Base-by-base conservation (phyloP, 345 rosid species). In the Eucalyptus curtisii region DNA sequence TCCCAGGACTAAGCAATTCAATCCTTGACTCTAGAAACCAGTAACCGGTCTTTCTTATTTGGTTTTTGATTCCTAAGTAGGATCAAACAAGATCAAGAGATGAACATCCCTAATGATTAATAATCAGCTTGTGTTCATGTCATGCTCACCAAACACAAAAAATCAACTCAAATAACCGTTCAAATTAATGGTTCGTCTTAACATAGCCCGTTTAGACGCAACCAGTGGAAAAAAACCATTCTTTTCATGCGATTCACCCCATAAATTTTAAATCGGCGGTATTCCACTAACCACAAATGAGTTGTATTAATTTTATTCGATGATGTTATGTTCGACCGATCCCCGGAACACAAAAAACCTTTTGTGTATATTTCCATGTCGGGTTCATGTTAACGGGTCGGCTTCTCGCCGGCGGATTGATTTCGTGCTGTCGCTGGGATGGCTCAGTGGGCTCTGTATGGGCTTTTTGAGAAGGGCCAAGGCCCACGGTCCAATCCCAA, bases 21-120 rank as follows among this genome's bases (percentile, higher is more conserved):
- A 1, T 17, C 57, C 4, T 52, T 19, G 10, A 52, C 57, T 52
- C 10, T 52, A 52, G 25, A 52, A 52, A 52, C 57, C 2, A 52
- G 57, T 52, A 52, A 52, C 5, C 5, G 1, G 1, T 52, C 25
- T 52, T 52, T 52, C 25, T 52, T 0, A 0, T 19, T 19, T 20
- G 57, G 57, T 52, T 52, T 52, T 52, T 2, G 25, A 52, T 20
- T 52, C 57, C 25, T 52, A 20, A 52, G 10, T 52, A 7, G 57
- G 25, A 52, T 52, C 7, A 52, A 22, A 52, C 1, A 0, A 52
- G 57, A 52, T 19, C 57, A 3, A 0, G 25, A 52, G 57, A 2
- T 2, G 5, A 52, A 19, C 57, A 7, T 52, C 10, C 57, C 57
- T 52, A 20, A 19, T 52, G 10, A 20, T 52, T 55, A 27, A 22